Base-by-base conservation (phyloP, 805 yeast genomes). In the Schwanniomyces occidentalis region DNA sequence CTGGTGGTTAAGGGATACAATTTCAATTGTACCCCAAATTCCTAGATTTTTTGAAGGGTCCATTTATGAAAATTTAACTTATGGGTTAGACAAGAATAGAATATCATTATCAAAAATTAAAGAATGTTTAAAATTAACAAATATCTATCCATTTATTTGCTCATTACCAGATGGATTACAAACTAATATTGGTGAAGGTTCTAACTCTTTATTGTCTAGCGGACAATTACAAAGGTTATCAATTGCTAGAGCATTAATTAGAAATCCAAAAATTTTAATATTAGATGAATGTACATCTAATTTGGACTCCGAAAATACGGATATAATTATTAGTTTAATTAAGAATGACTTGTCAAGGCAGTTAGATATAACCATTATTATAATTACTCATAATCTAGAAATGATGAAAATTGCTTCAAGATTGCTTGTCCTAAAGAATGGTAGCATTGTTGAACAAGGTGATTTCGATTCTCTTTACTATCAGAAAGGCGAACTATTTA, bases 271-370 rank as follows among this genome's bases (percentile, higher is more conserved):
- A 19, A 45, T 80, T 7, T 66, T 80, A n/a, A 69, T 93, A 5
- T 58, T 93, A 31, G 99, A 93, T 58, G 99, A 93, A 54, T 82
- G 90, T 47, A 89, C 98, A 0, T 81, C 97, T 0, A 85, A 95
- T 0, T 64, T 93, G 31, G 99, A 93, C 54, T 68, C 81, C 0
- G 73, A 68, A 13, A 84, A 81, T 44, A 57, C 84, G 0, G 46
- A 51, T 6, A 51, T 55, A 2, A 73, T 93, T n/a, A 62, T 70
- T 10, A 50, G 69, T 1, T 45, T 86, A 38, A 63, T 91, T 0
- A 34, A 47, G 8, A 46, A 51, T 2, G 56, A 63, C 10, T 49
- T 71, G 23, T 44, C 48, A 15, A 35, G 34, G 0, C 63, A 53
- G 24, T 17, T 16, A 20, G 25, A 33, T 2, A 40, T 70, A 1